Conservation (phyloP, 768 basidiomycete genomes). For the Leucocoprinus birnbaumii region DNA sequence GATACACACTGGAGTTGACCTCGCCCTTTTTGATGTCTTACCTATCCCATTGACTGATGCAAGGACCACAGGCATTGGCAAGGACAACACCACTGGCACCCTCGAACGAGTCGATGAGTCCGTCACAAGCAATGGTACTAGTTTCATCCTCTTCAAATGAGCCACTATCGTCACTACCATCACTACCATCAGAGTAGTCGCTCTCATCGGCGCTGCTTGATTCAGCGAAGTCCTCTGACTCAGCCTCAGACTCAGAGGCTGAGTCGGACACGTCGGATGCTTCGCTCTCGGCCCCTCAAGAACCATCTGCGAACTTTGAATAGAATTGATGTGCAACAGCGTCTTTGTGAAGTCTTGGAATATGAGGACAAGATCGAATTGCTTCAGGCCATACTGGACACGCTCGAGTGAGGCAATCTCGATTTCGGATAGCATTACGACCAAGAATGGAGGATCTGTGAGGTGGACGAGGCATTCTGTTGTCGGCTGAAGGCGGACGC, state of each 20-base stretch:
- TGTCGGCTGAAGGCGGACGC: conserved; percentile 91
- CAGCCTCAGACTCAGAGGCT: conserved; percentile 53
- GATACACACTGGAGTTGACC: conserved; percentile 82
- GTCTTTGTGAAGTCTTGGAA: conserved; percentile 94
- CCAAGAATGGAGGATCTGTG: conserved; percentile 93
- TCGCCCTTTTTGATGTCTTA: conserved; percentile 96
- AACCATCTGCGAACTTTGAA: conserved; percentile 86
- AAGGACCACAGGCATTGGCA: conserved; percentile 98
- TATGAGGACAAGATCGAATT: conserved; percentile 96
- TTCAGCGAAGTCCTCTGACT: conserved; percentile 53
- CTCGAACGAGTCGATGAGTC: conserved; percentile 87
- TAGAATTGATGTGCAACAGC: conserved; percentile 95
- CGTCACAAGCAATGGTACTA: conserved; percentile 96
- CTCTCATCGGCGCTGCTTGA: conserved; percentile 59
- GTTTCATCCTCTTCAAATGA: conserved; percentile 57
- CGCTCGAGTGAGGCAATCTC: conserved; percentile 97
- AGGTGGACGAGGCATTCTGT: conserved; percentile 96
- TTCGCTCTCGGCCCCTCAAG: conserved; percentile 59
- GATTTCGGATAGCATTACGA: conserved; percentile 91
- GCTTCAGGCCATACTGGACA: conserved; percentile 93
- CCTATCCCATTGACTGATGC: conserved; percentile 99
- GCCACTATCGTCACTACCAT: conserved; percentile 60
- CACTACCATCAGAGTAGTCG: conserved; percentile 65
- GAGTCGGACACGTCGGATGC: conserved; percentile 43
- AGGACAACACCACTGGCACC: conserved; percentile 87